Evolutionary conservation across 108 stramenopile species (phyloP), one percentile per base, ranked within the genome.

Genomic region (Fistulifera solaris): DNA sequence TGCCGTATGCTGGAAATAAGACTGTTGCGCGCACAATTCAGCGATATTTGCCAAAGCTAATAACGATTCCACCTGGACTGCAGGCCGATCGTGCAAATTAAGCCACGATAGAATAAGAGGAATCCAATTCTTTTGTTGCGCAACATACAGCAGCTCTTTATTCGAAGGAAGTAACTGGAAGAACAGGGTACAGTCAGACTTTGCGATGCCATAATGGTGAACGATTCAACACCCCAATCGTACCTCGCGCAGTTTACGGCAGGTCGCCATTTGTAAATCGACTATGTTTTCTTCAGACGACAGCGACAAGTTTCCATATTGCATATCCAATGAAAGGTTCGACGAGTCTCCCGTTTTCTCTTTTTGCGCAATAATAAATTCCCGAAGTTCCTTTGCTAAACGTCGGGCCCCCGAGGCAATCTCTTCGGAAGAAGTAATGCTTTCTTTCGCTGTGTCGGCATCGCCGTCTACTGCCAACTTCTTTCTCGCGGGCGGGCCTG

Each of bases 71-170:
- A 88, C 81, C 59, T 89, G 87, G 4, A 89, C 81, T 5, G 83
- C 66, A 19, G 87, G 87, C 6, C 81, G 52, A 48, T 85, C 80
- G 58, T 80, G 69, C 25, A 78, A 45, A 31, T 74, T 82, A 17
- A 90, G 58, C 85, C 89, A 90, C 24, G 61, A 74, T 44, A 87
- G 54, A 27, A 91, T 69, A 38, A 80, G 17, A 10, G 85, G 83
- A 39, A 91, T 80, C 89, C 89, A 91, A 27, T 87, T 77, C 35
- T 72, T 38, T 45, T 79, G 74, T 51, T 81, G 69, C 14, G 79
- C 71, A 40, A 68, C 75, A 54, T 67, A 69, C n/a, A 91, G 65
- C 52, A 87, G 67, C 38, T 81, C 79, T 38, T 63, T 54, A 48
- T 66, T 80, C n/a, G 48, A 48, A 4, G 73, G 73, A 23, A 80